Conservation (phyloP, 179 eudicot genomes). For the Patellifolia procumbens region DNA sequence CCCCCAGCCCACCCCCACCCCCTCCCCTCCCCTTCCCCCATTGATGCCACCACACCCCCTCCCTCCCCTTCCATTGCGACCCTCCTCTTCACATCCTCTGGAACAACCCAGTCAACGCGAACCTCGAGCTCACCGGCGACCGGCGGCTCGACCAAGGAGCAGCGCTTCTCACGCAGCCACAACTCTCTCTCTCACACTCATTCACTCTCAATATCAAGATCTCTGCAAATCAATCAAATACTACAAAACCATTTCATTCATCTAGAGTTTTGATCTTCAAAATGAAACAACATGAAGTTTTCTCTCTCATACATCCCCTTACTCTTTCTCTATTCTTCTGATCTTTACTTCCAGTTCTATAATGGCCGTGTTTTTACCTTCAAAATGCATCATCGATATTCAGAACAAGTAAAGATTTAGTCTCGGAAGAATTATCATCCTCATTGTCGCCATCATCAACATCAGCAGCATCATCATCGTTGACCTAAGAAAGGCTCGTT, state of each 20-base stretch:
- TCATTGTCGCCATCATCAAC: slow-evolving; percentile 11
- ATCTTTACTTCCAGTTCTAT: slow-evolving; percentile 16
- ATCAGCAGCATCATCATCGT: slow-evolving; percentile 22
- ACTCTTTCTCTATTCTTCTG: slow-evolving; percentile 4
- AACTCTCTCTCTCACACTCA: not conserved
- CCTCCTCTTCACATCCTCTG: no score
- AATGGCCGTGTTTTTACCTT: slow-evolving; percentile 43
- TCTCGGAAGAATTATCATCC: slow-evolving; percentile 25
- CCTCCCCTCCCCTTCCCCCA: no score
- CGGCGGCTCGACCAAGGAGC: no score
- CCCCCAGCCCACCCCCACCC: no score
- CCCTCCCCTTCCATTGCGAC: no score
- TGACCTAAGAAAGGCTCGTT: slow-evolving; percentile 67
- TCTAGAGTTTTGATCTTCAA: not conserved
- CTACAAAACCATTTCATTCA: not conserved
- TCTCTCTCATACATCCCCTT: slow-evolving; percentile 6
- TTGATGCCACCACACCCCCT: no score
- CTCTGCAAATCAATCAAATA: not conserved
- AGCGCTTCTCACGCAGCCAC: no score
- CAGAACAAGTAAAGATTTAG: slow-evolving; percentile 57
- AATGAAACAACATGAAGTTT: not conserved
- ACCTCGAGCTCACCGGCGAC: no score
- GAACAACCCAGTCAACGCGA: no score
- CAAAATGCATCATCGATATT: slow-evolving; percentile 78
- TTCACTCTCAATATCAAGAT: not conserved